A percentile compares a stretch with the other conserved stretches of the same genome.
phyloP scores from a whole-genome alignment of 2,329 filamentous ascomycete species.

The Pseudogymnoascus sp. region DNA sequence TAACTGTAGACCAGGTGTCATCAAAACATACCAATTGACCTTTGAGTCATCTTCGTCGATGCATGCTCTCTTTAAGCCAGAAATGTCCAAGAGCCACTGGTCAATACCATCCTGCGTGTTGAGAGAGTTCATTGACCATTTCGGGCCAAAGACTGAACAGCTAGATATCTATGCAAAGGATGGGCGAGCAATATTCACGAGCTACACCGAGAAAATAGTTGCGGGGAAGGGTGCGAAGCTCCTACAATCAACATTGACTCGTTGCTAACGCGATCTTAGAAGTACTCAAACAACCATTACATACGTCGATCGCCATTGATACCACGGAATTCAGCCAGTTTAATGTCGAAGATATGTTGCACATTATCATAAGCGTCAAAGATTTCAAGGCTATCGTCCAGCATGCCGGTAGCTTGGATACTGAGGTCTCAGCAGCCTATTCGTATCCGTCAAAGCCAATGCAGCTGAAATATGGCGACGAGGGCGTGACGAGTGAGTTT shows the following conservation, averaged over 20 bases:
- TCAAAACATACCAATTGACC: constrained; percentile 68
- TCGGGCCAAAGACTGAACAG: constrained; percentile 73
- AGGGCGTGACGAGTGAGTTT: constrained; percentile 67
- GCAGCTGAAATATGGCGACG: constrained; percentile 63
- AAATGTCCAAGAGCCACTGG: constrained; percentile 63
- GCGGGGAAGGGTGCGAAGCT: constrained; percentile 53
- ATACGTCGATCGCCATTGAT: constrained; percentile 72
- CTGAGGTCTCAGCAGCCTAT: constrained; percentile 61
- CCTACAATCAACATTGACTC: neutral
- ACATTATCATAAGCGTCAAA: constrained; percentile 75
- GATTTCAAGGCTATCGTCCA: constrained; percentile 75
- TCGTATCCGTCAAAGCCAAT: constrained; percentile 66
- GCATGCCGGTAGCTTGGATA: constrained; percentile 64
- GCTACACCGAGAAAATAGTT: constrained; percentile 72
- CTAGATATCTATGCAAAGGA: constrained; percentile 71
- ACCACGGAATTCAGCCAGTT: constrained; percentile 72
- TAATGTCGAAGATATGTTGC: constrained; percentile 65
- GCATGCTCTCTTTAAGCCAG: constrained; percentile 67
- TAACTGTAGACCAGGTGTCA: constrained; percentile 46
- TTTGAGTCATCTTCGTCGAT: constrained; percentile 70
- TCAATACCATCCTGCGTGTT: constrained; percentile 64
- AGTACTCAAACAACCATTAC: constrained; percentile 71
- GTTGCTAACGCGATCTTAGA: constrained; percentile 38
- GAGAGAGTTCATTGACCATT: constrained; percentile 72
- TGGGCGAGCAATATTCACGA: constrained; percentile 65